Conservation (phyloP, 2,329 filamentous ascomycete species). For the Epichloe brachyelytri region DNA sequence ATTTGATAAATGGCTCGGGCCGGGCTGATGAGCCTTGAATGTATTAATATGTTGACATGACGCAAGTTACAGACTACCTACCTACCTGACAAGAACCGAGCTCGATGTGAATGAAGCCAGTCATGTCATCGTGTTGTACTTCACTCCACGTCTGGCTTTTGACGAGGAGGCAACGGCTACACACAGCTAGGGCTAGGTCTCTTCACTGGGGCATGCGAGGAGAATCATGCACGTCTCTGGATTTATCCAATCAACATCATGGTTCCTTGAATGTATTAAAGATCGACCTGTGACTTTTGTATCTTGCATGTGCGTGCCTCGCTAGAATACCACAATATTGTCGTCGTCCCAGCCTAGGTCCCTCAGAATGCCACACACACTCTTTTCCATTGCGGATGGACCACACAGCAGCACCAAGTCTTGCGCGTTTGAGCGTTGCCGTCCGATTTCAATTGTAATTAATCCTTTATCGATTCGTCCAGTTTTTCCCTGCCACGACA, state of each 20-base stretch:
- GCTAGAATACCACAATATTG: slow-evolving; percentile 16
- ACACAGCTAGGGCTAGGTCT: too few species aligned
- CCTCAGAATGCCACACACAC: slow-evolving; percentile 36
- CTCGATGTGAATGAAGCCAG: too few species aligned
- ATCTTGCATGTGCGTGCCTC: not conserved
- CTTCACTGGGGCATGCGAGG: too few species aligned
- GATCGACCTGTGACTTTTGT: too few species aligned
- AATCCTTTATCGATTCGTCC: slow-evolving; percentile 55
- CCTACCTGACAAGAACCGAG: too few species aligned
- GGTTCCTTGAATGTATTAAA: not conserved
- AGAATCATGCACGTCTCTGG: not conserved
- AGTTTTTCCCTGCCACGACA: slow-evolving; percentile 52
- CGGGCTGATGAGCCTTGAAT: not conserved
- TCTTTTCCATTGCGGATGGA: slow-evolving; percentile 61
- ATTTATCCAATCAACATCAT: not conserved
- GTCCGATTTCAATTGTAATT: slow-evolving; percentile 44
- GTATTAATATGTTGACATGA: not conserved
- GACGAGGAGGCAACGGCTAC: too few species aligned
- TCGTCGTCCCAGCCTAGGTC: slow-evolving; percentile 49
- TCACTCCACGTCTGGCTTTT: too few species aligned
- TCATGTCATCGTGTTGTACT: too few species aligned
- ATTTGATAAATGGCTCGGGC: slow-evolving; percentile 14
- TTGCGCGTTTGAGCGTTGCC: slow-evolving; percentile 27
- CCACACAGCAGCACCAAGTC: slow-evolving; percentile 69
- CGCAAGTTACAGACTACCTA: not conserved